Evolutionary conservation across 352 stramenopile species (phyloP), one percentile per base, ranked within the genome.

Genomic region (Phytopythium aichiense): DNA sequence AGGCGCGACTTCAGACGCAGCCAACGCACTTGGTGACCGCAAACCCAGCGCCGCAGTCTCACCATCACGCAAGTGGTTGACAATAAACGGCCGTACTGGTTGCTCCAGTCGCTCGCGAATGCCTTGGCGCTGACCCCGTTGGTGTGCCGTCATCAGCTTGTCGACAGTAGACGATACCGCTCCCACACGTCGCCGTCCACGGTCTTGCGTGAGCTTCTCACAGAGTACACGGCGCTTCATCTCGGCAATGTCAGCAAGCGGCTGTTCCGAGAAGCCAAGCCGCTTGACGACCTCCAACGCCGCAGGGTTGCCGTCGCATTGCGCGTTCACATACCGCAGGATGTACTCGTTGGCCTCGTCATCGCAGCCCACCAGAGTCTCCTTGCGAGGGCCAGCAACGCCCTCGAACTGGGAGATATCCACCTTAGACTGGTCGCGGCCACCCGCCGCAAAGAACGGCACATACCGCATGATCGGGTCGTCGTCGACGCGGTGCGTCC

Each of bases 391-490:
- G 3, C 58, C 59, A 11, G 73, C 80, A 20, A 74, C 73, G 37
- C 61, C 70, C 20, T 72, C 62, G 31, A 88, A 74, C 30, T 77
- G 68, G 20, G 66, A 67, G 0, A 28, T 55, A 46, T 74, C 67
- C 15, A 53, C 35, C 53, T 72, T 77, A 13, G 63, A 60, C 6
- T 57, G 69, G 28, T 67, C 76, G 40, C 31, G 63, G 18, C 63
- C 51, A 12, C 67, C 71, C 28, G 38, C 23, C 7, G 50, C 76
- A 52, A 90, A 88, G 31, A 78, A 76, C 48, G 81, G 81, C 40
- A 89, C 79, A 58, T 87, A 89, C 25, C 84, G 84, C 64, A 93
- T 88, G 71, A 93, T 91, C 42, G 84, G 84, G 55, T 93, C 84
- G 61, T 93, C 84, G 30, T 90, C 74, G 18, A 91, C 75, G 18